phyloP scores from a whole-genome alignment of 225 moss, liverwort and hornwort genomes.

The Anthoceros angustus region DNA sequence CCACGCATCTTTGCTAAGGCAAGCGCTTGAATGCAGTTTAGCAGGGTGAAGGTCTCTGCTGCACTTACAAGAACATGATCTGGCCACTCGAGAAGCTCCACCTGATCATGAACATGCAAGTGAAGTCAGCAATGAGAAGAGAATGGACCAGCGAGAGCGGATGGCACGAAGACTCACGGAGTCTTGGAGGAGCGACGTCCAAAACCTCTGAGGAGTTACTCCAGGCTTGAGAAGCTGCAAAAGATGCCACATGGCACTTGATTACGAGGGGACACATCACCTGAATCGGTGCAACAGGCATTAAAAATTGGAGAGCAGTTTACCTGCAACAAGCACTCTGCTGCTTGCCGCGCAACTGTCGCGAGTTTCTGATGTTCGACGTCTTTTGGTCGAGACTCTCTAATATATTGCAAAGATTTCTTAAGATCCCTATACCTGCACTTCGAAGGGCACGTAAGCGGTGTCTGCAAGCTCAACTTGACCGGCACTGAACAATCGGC shows the following conservation, averaged over 20 bases:
- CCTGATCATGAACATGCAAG: slow-evolving; percentile 16
- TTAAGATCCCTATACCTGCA: slow-evolving; percentile 85
- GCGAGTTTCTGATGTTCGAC: slow-evolving; percentile 45
- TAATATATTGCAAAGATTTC: slow-evolving; percentile 52
- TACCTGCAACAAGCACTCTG: slow-evolving; percentile 57
- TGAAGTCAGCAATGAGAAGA: background rate
- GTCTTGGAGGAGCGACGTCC: background rate
- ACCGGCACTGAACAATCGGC: background rate
- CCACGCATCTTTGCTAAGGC: slow-evolving; percentile 65
- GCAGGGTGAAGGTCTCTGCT: slow-evolving; percentile 48
- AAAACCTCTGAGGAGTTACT: background rate
- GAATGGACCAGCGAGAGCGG: background rate
- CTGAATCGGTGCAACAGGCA: background rate
- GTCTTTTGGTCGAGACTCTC: slow-evolving; percentile 55
- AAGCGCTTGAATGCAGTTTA: slow-evolving; percentile 80
- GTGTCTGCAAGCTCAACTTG: background rate
- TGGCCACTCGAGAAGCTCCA: slow-evolving; percentile 98
- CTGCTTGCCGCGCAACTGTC: slow-evolving; percentile 63
- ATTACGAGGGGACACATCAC: background rate
- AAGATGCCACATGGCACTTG: background rate
- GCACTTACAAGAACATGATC: slow-evolving; percentile 62
- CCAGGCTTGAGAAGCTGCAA: slow-evolving; percentile 2
- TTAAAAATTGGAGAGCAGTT: background rate
- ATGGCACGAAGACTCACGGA: background rate
- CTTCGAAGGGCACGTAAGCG: background rate